Evolutionary conservation across 2,329 filamentous ascomycete species (phyloP).

Genomic region (Pseudopyrenochaeta lycopersici): DNA sequence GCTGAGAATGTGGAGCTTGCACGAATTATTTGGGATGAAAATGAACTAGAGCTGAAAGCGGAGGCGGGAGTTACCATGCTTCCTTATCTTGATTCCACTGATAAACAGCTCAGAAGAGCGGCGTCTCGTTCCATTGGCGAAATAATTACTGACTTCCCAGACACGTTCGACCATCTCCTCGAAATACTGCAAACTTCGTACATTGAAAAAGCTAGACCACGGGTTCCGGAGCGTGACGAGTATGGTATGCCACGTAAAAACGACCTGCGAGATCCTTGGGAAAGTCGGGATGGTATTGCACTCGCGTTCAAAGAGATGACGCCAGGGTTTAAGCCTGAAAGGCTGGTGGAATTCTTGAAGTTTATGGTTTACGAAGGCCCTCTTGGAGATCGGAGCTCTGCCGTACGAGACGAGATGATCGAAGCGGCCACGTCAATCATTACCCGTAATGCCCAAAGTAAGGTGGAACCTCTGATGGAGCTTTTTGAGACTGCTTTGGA

Average conservation of each 20-base stretch:
- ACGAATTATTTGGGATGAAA: conserved; percentile 93
- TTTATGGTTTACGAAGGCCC: conserved; percentile 89
- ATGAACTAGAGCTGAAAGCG: conserved; percentile 74
- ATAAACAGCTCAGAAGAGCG: conserved; percentile 82
- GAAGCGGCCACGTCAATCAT: conserved; percentile 87
- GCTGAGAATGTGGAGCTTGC: conserved; percentile 87
- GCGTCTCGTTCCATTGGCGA: conserved; percentile 84
- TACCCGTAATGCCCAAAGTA: conserved; percentile 78
- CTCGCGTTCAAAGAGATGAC: conserved; percentile 86
- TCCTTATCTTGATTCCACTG: conserved; percentile 80
- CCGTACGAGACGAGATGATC: conserved; percentile 88
- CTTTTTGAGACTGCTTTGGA: conserved; percentile 91
- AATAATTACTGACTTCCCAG: conserved; percentile 68
- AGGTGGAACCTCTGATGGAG: conserved; percentile 90
- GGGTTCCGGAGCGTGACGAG: conserved; percentile 84
- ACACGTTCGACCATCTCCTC: conserved; percentile 70
- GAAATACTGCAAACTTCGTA: conserved; percentile 75
- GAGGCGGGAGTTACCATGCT: conserved; percentile 74
- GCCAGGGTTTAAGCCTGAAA: conserved; percentile 70
- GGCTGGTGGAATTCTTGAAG: conserved; percentile 79
- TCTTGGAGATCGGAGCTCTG: conserved; percentile 80
- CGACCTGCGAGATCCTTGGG: conserved; percentile 89
- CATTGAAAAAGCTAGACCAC: conserved; percentile 79
- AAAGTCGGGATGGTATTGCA: conserved; percentile 87
- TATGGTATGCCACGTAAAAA: conserved; percentile 94